phyloP scores from a whole-genome alignment of 108 stramenopile genomes.

The Skeletonema potamos region DNA sequence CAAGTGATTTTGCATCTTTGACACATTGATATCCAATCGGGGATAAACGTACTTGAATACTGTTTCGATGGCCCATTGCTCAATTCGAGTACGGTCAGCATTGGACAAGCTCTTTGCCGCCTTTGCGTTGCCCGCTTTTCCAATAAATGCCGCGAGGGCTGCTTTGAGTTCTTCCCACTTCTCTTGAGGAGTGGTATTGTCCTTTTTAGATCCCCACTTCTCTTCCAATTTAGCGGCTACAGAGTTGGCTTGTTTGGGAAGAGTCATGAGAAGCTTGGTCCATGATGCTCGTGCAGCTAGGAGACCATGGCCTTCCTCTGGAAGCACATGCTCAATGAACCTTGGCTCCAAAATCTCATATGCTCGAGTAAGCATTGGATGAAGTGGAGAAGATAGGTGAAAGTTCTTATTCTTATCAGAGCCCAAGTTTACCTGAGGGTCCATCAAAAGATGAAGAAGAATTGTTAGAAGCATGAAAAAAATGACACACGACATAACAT shows the following conservation, averaged over 20 bases:
- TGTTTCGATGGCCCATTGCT: constrained; percentile 87
- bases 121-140: constrained; percentile 42
- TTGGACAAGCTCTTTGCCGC: constrained; percentile 46
- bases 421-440: constrained; percentile 52
- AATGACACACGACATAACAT: background rate
- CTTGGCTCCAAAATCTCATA: constrained; percentile 88
- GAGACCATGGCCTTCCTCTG: constrained; percentile 81
- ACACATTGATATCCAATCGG: constrained; percentile 99
- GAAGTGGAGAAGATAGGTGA: constrained; percentile 66
- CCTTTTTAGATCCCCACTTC: constrained; percentile 57
- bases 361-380: constrained; percentile 91
- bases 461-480: constrained; percentile 1
- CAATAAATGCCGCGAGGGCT: constrained; percentile 54
- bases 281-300: constrained; percentile 79
- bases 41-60: constrained; percentile 95
- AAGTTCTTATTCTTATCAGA: constrained; percentile 75
- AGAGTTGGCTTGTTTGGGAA: constrained; percentile 73
- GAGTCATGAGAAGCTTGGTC: constrained; percentile 78
- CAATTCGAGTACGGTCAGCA: constrained; percentile 59
- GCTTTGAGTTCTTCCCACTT: constrained; percentile 86
- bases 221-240: constrained; percentile 54
- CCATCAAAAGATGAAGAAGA: background rate
- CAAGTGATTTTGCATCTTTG: constrained; percentile 98
- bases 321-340: constrained; percentile 83
- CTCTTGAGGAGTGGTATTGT: constrained; percentile 49